phyloP scores from a whole-genome alignment of 2,329 filamentous ascomycete genomes.

The Penicillium italicum region DNA sequence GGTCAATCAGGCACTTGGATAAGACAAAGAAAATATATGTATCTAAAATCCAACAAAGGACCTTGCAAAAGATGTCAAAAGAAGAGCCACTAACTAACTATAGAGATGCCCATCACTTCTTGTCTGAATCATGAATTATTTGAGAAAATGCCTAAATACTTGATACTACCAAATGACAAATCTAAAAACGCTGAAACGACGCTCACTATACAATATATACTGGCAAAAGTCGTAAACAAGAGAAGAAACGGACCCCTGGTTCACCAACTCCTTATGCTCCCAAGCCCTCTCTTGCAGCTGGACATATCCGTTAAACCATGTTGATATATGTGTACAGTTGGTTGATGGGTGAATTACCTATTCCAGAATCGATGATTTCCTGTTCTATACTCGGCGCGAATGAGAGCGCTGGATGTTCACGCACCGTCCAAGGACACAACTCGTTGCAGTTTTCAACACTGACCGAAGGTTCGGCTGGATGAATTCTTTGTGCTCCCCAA shows the following conservation, averaged over 20 bases:
- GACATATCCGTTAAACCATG: slow-evolving; percentile 26
- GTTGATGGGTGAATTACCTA: slow-evolving; percentile 32
- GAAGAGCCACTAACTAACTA: not conserved
- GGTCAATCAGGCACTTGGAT: not conserved
- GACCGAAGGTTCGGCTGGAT: slow-evolving; percentile 36
- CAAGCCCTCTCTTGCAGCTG: slow-evolving; percentile 9
- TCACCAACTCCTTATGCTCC: slow-evolving; percentile 44
- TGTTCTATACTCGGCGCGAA: slow-evolving; percentile 33
- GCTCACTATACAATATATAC: slow-evolving; percentile 5
- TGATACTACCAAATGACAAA: not conserved
- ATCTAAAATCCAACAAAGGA: not conserved
- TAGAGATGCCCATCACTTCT: not conserved
- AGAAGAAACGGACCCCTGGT: not conserved
- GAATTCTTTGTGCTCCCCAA: slow-evolving; percentile 38
- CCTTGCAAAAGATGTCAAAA: not conserved
- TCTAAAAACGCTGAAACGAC: not conserved
- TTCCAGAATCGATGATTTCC: slow-evolving; percentile 33
- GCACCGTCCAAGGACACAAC: slow-evolving; percentile 40
- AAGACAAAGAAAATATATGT: not conserved
- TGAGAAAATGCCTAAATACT: not conserved
- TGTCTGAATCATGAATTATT: not conserved
- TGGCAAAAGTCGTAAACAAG: not conserved
- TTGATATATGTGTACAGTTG: slow-evolving; percentile 38
- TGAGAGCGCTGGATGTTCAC: slow-evolving; percentile 35
- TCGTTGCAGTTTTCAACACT: slow-evolving; percentile 38